A percentile compares a stretch with the other conserved stretches of the same genome.
Evolutionary conservation across 352 stramenopile genomes (phyloP).

Genomic region (Chrysophaeum taylorii): DNA sequence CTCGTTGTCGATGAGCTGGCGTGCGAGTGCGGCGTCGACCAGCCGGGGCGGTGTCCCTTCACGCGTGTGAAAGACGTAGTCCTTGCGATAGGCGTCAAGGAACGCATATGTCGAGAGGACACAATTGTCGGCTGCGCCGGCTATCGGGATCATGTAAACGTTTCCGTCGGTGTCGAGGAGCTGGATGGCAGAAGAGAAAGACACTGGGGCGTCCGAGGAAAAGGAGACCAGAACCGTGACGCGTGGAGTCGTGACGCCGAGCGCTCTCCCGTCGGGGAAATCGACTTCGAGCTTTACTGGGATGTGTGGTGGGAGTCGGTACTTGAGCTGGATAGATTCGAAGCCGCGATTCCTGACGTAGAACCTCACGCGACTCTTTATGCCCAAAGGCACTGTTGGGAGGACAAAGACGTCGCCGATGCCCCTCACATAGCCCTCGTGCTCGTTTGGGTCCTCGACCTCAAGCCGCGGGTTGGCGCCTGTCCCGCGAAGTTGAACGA

Average conservation of each 20-base stretch:
- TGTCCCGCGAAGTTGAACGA: conserved; percentile 56
- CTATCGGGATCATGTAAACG: conserved; percentile 63
- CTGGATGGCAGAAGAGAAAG: conserved; percentile 75
- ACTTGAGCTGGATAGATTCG: conserved; percentile 71
- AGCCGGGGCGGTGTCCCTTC: conserved; percentile 12
- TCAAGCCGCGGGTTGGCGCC: conserved; percentile 79
- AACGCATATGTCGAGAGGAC: conserved; percentile 76
- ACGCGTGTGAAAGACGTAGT: conserved; percentile 26
- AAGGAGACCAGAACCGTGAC: conserved; percentile 72
- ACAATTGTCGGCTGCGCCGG: conserved; percentile 75
- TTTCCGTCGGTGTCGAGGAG: conserved; percentile 80
- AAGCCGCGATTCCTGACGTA: conserved; percentile 70
- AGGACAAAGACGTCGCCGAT: conserved; percentile 59
- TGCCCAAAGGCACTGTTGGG: conserved; percentile 69
- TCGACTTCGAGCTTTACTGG: conserved; percentile 60
- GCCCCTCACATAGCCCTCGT: background rate
- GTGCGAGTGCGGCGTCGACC: background rate
- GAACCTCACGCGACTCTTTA: conserved; percentile 53
- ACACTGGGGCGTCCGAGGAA: conserved; percentile 61
- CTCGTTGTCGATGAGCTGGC: background rate
- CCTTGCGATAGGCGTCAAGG: conserved; percentile 41
- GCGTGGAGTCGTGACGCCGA: conserved; percentile 62
- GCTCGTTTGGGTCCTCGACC: conserved; percentile 49
- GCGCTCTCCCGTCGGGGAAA: conserved; percentile 71
- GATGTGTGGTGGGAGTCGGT: conserved; percentile 60